These are phyloP conservation scores for Leccinum arenicola DNA, from an alignment of 768 basidiomycete genomes.

Conservation along the genomic window DNA sequence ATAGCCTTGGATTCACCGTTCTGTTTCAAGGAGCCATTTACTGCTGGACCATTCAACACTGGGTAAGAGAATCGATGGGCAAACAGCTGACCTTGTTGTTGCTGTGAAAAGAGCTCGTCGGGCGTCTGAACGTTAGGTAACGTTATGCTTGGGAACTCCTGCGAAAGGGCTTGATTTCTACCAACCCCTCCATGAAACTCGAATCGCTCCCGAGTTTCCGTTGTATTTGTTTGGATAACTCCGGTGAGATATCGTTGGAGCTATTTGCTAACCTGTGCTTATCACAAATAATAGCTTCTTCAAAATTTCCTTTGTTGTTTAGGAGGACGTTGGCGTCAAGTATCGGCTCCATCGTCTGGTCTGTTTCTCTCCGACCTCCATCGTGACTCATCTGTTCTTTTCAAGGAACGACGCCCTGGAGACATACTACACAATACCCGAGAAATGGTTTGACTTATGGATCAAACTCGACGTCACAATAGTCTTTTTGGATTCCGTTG, in stretches of 20 bases:
- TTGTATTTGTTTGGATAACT: background rate
- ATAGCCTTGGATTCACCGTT: background rate
- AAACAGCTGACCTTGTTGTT: background rate
- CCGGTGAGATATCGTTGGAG: background rate
- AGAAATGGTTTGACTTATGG: background rate
- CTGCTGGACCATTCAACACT: background rate
- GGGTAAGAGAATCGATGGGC: background rate
- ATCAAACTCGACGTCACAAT: background rate
- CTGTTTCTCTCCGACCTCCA: constrained; percentile 3
- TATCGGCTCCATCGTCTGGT: background rate
- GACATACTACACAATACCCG: too few species aligned
- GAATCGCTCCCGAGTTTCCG: background rate
- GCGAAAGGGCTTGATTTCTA: background rate
- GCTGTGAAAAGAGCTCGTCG: background rate
- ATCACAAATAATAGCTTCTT: too few species aligned
- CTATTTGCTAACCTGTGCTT: background rate
- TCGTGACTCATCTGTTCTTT: background rate
- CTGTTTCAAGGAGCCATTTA: background rate
- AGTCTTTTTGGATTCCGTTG: background rate
- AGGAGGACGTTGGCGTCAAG: background rate
- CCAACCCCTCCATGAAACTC: background rate
- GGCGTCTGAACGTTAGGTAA: background rate
- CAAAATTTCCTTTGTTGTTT: background rate
- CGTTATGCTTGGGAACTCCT: background rate
- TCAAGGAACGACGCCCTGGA: background rate